Evolutionary conservation across 139 green algal species (phyloP).

Genomic region (Micromonas pusilla): DNA sequence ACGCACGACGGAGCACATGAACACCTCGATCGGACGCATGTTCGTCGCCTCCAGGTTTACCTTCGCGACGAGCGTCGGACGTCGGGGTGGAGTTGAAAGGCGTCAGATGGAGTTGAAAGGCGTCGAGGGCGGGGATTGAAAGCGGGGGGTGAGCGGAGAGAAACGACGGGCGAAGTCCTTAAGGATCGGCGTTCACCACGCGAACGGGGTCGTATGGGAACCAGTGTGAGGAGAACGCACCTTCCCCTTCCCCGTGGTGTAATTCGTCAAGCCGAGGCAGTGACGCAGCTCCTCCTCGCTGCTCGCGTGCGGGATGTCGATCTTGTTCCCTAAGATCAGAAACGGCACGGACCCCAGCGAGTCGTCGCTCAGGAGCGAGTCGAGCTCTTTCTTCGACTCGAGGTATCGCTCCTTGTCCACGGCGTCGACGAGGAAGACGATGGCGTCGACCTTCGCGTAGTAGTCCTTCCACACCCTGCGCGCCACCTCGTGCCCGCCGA

Average conservation of each 20-base stretch:
- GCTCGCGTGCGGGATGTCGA: conserved; percentile 81
- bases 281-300: conserved; percentile 83
- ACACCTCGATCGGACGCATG: conserved; percentile 91
- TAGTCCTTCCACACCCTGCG: conserved; percentile 98
- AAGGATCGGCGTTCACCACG: no score
- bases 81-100: no score
- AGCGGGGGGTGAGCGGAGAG: no score
- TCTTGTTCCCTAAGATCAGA: conserved; percentile 98
- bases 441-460: conserved; percentile 97
- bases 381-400: conserved; percentile 79
- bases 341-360: conserved; percentile 81
- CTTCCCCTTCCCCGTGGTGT: conserved; percentile 98
- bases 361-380: conserved; percentile 87
- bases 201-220: no score
- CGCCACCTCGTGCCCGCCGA: conserved; percentile 98
- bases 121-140: no score
- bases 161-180: no score
- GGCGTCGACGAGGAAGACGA: conserved; percentile 97
- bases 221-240: no score
- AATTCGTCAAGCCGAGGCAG: conserved; percentile 78
- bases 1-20: conserved; percentile 91
- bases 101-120: no score
- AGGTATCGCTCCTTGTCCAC: conserved; percentile 90
- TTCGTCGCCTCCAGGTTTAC: conserved; percentile 71
- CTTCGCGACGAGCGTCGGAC: no score